A percentile compares a stretch with the other conserved stretches of the same genome.
These are phyloP conservation scores for Oryza brachyantha DNA, from an alignment of 176 grass and related monocot genomes.

Conservation along the genomic window DNA sequence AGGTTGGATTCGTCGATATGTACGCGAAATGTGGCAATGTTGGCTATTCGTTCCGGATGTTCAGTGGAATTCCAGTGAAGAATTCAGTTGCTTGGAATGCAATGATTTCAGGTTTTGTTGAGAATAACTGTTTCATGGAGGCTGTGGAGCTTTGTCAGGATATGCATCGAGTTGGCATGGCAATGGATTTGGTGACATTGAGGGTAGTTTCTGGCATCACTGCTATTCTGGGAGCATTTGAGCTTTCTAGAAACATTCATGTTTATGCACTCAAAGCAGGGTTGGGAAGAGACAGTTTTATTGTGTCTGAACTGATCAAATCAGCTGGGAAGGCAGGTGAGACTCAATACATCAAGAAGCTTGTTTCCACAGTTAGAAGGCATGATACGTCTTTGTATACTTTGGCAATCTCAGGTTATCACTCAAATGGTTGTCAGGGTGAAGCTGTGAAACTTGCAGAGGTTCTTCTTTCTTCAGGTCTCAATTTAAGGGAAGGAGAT, in stretches of 20 bases:
- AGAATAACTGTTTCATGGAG: slow-evolving; percentile 50
- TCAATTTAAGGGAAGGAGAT: slow-evolving; percentile 72
- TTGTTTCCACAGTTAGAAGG: slow-evolving; percentile 61
- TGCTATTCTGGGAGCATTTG: slow-evolving; percentile 55
- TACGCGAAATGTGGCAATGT: slow-evolving; percentile 85
- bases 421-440: slow-evolving; percentile 58
- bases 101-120: slow-evolving; percentile 68
- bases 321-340: slow-evolving; percentile 57
- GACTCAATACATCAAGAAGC: slow-evolving; percentile 59
- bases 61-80: slow-evolving; percentile 78
- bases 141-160: slow-evolving; percentile 50
- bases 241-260: slow-evolving; percentile 66
- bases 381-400: slow-evolving; percentile 60
- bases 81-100: slow-evolving; percentile 80
- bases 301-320: slow-evolving; percentile 75
- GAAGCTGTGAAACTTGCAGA: slow-evolving; percentile 59
- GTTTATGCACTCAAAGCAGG: slow-evolving; percentile 78
- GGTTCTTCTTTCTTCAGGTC: slow-evolving; percentile 53
- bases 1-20: slow-evolving; percentile 71
- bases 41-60: slow-evolving; percentile 53
- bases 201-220: slow-evolving; percentile 53
- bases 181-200: slow-evolving; percentile 76
- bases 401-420: slow-evolving; percentile 66
- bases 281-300: slow-evolving; percentile 61
- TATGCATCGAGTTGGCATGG: slow-evolving; percentile 72